These are phyloP conservation scores for Penicillium flavigenum DNA, from an alignment of 495 filamentous ascomycete genomes.

Conservation along the genomic window DNA sequence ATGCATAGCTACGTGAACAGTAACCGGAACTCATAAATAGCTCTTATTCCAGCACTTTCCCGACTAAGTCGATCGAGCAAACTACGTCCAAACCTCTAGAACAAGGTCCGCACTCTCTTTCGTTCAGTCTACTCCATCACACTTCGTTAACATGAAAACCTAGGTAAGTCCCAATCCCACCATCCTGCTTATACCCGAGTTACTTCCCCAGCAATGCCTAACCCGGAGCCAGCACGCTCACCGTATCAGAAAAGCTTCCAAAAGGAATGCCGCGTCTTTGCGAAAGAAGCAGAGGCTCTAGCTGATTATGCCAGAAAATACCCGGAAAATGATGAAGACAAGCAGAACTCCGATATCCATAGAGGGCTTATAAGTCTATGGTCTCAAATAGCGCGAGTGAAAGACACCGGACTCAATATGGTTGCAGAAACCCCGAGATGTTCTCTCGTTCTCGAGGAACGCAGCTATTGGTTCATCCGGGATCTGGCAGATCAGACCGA, in stretches of 20 bases:
- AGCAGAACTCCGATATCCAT: not conserved
- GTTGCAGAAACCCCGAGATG: not conserved
- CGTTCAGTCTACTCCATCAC: not conserved
- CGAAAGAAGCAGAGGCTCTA: not conserved
- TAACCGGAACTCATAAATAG: not conserved
- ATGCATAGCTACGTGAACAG: not conserved
- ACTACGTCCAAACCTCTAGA: not conserved
- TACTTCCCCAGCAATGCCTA: not conserved
- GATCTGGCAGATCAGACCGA: constrained; percentile 1
- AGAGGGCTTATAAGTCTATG: not conserved
- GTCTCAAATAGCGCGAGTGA: not conserved
- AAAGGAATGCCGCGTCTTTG: not conserved
- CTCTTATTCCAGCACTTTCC: not conserved
- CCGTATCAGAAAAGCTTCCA: not conserved
- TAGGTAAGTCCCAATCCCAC: not conserved
- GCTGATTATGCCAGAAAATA: not conserved
- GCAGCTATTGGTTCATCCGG: not conserved
- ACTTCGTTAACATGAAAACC: not conserved
- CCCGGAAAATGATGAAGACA: not conserved
- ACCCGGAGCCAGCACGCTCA: not conserved
- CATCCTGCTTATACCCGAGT: not conserved
- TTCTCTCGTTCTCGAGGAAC: not conserved
- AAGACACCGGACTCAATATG: not conserved
- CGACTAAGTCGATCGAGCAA: not conserved
- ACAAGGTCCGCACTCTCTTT: not conserved